phyloP scores from a whole-genome alignment of 2,329 filamentous ascomycete genomes.

The Colletotrichum graminicola region DNA sequence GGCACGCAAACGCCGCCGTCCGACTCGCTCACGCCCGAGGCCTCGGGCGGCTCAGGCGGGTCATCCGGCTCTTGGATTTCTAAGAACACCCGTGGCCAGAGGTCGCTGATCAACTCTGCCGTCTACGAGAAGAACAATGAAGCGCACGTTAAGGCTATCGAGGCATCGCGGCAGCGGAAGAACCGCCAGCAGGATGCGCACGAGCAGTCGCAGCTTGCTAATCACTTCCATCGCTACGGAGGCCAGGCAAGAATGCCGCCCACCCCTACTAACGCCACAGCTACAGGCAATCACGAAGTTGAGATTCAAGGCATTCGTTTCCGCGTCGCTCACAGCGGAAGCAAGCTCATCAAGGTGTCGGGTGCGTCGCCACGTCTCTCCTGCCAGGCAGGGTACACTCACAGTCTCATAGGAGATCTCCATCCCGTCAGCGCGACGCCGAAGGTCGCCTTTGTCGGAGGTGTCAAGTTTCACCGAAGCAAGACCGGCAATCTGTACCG shows the following conservation, averaged over 20 bases:
- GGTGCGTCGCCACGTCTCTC: conserved; percentile 65
- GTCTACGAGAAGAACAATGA: conserved; percentile 82
- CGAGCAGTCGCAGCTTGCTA: conserved; percentile 71
- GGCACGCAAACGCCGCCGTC: conserved; percentile 46
- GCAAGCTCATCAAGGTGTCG: conserved; percentile 81
- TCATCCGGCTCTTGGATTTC: conserved; percentile 72
- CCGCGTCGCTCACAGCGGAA: conserved; percentile 79
- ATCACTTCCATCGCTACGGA: conserved; percentile 55
- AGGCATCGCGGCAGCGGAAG: conserved; percentile 73
- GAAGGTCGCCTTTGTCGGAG: conserved; percentile 78
- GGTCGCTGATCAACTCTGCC: conserved; percentile 85
- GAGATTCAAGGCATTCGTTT: conserved; percentile 80
- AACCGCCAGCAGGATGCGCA: conserved; percentile 64
- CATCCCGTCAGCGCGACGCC: conserved; percentile 77
- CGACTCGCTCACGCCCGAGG: conserved; percentile 43
- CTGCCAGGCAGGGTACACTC: conserved; percentile 39
- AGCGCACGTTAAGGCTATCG: conserved; percentile 76
- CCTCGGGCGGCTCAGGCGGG: conserved; percentile 50
- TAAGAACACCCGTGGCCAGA: conserved; percentile 76
- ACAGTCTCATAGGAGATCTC: conserved; percentile 62
- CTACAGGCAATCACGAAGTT: conserved; percentile 69
- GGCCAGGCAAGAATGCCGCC: conserved; percentile 40
- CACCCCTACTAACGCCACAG: conserved; percentile 48
- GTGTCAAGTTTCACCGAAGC: conserved; percentile 86
- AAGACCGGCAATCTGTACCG: conserved; percentile 90